phyloP scores from a whole-genome alignment of 306 rosid genomes.

The Glycine tomentella region DNA sequence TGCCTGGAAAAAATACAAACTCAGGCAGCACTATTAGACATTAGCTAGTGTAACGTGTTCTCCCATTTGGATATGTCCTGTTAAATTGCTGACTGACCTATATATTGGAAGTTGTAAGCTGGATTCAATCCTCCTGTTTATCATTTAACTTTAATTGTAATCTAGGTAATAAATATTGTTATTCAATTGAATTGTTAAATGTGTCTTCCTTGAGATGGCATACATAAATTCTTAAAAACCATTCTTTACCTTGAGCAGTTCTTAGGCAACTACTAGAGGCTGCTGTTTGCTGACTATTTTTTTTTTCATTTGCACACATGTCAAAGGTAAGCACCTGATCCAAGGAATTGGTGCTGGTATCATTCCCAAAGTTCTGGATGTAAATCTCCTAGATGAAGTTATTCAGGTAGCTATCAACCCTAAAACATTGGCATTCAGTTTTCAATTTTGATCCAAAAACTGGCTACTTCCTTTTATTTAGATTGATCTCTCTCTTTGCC shows the following conservation, averaged over 20 bases:
- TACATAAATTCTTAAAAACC: not conserved
- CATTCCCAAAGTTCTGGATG: slow-evolving; percentile 62
- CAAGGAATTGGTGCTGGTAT: slow-evolving; percentile 84
- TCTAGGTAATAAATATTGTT: not conserved
- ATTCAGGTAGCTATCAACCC: slow-evolving; percentile 58
- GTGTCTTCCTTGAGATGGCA: not conserved
- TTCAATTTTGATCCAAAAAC: slow-evolving; percentile 34
- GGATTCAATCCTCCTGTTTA: not conserved
- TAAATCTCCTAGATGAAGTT: slow-evolving; percentile 70
- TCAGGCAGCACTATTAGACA: not conserved
- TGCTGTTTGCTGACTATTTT: slow-evolving; percentile 17
- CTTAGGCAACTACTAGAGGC: slow-evolving; percentile 5
- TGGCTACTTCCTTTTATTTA: slow-evolving; percentile 18
- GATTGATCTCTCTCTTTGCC: not conserved
- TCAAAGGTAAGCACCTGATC: slow-evolving; percentile 74
- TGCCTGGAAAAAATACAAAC: not conserved
- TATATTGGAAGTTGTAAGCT: slow-evolving; percentile 19
- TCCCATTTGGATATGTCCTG: slow-evolving; percentile 1
- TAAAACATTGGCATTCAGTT: slow-evolving; percentile 26
- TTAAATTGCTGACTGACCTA: slow-evolving; percentile 1
- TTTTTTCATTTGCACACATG: slow-evolving; percentile 11
- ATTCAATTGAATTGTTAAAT: not conserved
- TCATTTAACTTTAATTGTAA: not conserved
- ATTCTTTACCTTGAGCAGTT: slow-evolving; percentile 19
- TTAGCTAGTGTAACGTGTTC: not conserved